Evolutionary conservation across 352 stramenopile species (phyloP).

Genomic region (Phytopythium mirpurense): DNA sequence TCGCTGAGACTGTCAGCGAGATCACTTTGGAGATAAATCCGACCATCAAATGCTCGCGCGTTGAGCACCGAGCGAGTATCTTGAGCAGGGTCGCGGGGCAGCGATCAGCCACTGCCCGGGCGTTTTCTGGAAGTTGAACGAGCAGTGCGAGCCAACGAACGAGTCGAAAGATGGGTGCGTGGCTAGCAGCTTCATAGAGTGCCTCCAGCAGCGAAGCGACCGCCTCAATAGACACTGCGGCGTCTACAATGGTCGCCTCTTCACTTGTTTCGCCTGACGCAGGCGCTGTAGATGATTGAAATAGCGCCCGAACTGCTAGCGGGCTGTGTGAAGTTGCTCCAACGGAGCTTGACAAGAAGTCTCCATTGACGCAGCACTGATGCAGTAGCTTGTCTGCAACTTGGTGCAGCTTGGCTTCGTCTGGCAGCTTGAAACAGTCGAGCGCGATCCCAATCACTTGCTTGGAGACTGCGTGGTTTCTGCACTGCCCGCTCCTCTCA

Average conservation of each 20-base stretch:
- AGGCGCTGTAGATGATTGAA: not conserved
- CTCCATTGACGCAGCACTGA: conserved; percentile 17
- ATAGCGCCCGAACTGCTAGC: too few relatives aligned
- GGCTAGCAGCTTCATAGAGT: conserved; percentile 7
- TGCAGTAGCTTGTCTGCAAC: conserved; percentile 58
- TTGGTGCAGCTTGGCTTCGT: conserved; percentile 33
- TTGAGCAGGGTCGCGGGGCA: conserved; percentile 24
- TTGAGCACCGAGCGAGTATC: conserved; percentile 16
- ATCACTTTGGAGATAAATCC: conserved; percentile 46
- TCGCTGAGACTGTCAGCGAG: conserved; percentile 28
- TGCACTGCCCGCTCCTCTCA: conserved; percentile 31
- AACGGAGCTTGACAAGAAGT: not conserved
- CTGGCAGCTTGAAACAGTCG: conserved; percentile 32
- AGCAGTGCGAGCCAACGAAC: conserved; percentile 47
- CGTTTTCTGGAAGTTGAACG: conserved; percentile 34
- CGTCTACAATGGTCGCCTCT: not conserved
- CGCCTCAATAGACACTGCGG: conserved; percentile 27
- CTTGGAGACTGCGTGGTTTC: conserved; percentile 25
- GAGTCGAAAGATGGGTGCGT: conserved; percentile 30
- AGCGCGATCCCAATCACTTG: conserved; percentile 34
- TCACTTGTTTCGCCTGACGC: not conserved
- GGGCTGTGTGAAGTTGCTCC: not conserved
- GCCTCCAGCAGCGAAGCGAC: conserved; percentile 33
- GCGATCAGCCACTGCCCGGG: conserved; percentile 31
- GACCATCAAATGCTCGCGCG: conserved; percentile 22